These are phyloP conservation scores for Pyrus pyrifolia DNA, from an alignment of 306 rosid genomes.

Conservation along the genomic window DNA sequence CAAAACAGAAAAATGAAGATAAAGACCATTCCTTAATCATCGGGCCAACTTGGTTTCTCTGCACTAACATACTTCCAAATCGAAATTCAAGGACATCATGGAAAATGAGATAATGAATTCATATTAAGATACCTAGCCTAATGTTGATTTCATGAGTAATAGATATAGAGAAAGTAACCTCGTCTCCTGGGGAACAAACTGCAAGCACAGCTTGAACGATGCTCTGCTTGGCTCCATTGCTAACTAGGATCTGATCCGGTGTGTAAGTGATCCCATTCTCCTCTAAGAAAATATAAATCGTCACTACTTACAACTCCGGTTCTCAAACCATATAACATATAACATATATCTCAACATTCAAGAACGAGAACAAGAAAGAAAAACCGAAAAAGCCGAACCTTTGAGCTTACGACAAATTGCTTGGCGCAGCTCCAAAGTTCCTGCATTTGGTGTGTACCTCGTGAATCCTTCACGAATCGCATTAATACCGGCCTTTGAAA, in stretches of 20 bases:
- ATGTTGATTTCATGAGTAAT: background rate
- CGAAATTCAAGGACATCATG: background rate
- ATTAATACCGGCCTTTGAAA: slow-evolving; percentile 70
- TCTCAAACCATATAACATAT: background rate
- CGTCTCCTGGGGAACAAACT: slow-evolving; percentile 88
- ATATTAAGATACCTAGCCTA: background rate
- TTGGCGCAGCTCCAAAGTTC: slow-evolving; percentile 69
- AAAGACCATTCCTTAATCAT: background rate
- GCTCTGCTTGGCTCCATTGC: slow-evolving; percentile 97
- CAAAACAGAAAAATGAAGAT: background rate
- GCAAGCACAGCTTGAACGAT: slow-evolving; percentile 70
- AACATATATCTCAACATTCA: background rate
- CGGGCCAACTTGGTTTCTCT: background rate
- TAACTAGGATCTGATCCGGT: slow-evolving; percentile 74
- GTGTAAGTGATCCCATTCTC: slow-evolving; percentile 77
- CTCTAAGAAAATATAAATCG: slow-evolving; percentile 35
- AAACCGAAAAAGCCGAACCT: slow-evolving; percentile 31
- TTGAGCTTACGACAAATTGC: slow-evolving; percentile 82
- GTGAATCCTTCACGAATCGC: slow-evolving; percentile 88
- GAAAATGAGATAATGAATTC: background rate
- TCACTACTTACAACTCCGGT: slow-evolving; percentile 8
- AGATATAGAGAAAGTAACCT: slow-evolving; percentile 33
- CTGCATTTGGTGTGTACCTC: slow-evolving; percentile 78
- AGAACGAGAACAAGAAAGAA: background rate
- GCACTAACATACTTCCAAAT: background rate